These are phyloP conservation scores for Isatis lusitanica DNA, from an alignment of 441 rosid genomes.

Conservation along the genomic window DNA sequence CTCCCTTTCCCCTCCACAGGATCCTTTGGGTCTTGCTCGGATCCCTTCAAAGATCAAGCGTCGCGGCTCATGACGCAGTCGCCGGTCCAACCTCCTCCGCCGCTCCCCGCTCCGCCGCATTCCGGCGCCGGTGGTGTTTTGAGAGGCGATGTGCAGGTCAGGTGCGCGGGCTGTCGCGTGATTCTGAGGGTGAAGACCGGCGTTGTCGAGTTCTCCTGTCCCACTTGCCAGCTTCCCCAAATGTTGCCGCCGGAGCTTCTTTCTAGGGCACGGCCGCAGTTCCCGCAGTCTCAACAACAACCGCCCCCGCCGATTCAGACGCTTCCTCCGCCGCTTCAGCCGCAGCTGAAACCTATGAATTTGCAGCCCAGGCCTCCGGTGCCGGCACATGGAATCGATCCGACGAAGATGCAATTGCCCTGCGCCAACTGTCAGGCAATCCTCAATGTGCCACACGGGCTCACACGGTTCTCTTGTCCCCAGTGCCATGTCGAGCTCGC, in stretches of 20 bases:
- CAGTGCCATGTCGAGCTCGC: slow-evolving; percentile 86
- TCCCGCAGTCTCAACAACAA: slow-evolving; percentile 29
- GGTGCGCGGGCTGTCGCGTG: slow-evolving; percentile 94
- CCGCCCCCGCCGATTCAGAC: slow-evolving; percentile 29
- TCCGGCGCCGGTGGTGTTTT: slow-evolving; percentile 31
- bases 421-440: slow-evolving; percentile 95
- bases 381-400: slow-evolving; percentile 97
- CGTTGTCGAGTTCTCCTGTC: slow-evolving; percentile 76
- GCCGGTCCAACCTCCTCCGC: slow-evolving; percentile 48
- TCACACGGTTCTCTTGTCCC: slow-evolving; percentile 83
- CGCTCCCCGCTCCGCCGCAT: slow-evolving; percentile 52
- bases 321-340: slow-evolving; percentile 28
- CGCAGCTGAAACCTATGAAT: slow-evolving; percentile 33
- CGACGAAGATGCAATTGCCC: slow-evolving; percentile 96
- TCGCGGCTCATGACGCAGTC: slow-evolving; percentile 35
- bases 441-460: slow-evolving; percentile 92
- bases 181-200: slow-evolving; percentile 75
- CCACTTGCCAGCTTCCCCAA: slow-evolving; percentile 85
- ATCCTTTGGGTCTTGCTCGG: slow-evolving; percentile 5
- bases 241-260: slow-evolving; percentile 96
- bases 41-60: slow-evolving; percentile 6
- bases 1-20: slow-evolving; percentile 6
- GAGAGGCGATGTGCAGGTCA: slow-evolving; percentile 71
- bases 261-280: slow-evolving; percentile 43
- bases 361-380: slow-evolving; percentile 42